Conservation (phyloP, 352 stramenopile species). For the Phytophthora foliorum region DNA sequence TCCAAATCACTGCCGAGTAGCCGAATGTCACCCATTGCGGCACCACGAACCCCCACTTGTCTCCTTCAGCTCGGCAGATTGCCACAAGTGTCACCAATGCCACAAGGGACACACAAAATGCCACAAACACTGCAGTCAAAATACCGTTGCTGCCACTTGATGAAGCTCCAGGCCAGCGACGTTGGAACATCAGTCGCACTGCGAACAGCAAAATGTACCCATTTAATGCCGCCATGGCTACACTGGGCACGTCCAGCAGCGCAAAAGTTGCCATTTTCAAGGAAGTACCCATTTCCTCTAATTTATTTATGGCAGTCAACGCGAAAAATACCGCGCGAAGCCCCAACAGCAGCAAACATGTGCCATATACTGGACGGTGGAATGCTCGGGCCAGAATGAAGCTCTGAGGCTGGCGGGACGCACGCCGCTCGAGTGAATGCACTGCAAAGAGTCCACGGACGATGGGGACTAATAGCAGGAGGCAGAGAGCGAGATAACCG, state of each 20-base stretch:
- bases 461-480: slow-evolving; percentile 20
- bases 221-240: slow-evolving; percentile 29
- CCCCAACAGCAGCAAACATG: slow-evolving; percentile 29
- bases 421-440: slow-evolving; percentile 19
- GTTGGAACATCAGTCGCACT: slow-evolving; percentile 27
- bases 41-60: slow-evolving; percentile 7
- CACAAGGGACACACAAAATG: slow-evolving; percentile 29
- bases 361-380: slow-evolving; percentile 38
- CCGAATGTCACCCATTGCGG: slow-evolving; percentile 32
- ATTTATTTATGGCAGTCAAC: slow-evolving; percentile 8
- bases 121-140: slow-evolving; percentile 19
- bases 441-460: slow-evolving; percentile 21
- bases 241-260: slow-evolving; percentile 48
- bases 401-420: background rate
- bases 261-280: slow-evolving; percentile 36
- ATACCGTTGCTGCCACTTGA: slow-evolving; percentile 1
- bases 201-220: slow-evolving; percentile 51
- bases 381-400: slow-evolving; percentile 40
- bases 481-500: slow-evolving; percentile 18
- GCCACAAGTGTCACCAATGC: slow-evolving; percentile 28
- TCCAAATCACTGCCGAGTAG: slow-evolving; percentile 39
- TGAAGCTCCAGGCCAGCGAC: slow-evolving; percentile 30
- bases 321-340: slow-evolving; percentile 39
- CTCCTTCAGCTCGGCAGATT: slow-evolving; percentile 3
- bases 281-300: background rate